A percentile compares a stretch with the other conserved stretches of the same genome.
Conservation (phyloP, 2,329 filamentous ascomycete species). For the Phaeosphaeria sp. region DNA sequence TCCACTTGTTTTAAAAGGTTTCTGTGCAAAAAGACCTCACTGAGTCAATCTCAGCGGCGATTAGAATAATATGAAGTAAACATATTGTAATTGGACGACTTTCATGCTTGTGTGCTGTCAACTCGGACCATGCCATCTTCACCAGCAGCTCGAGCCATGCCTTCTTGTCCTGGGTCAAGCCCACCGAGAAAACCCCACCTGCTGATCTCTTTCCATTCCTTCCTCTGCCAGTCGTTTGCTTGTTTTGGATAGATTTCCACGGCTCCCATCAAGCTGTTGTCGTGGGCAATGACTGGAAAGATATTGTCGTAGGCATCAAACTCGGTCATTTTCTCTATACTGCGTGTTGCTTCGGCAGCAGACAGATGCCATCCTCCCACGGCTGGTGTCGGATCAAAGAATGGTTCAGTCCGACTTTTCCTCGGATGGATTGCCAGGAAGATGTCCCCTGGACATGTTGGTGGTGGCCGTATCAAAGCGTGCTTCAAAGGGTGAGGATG, state of each 20-base stretch:
- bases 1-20: too few species aligned
- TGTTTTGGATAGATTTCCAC: neutral
- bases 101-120: too few species aligned
- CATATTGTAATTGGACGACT: too few species aligned
- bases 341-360: neutral
- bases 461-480: neutral
- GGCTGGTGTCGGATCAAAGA: neutral
- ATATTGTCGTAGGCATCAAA: conserved; percentile 4
- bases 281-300: conserved; percentile 3
- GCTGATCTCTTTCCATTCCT: neutral
- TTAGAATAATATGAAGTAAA: too few species aligned
- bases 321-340: neutral
- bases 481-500: neutral
- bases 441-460: neutral
- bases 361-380: neutral
- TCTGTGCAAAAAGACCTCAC: too few species aligned
- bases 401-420: neutral
- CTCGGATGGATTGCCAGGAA: neutral
- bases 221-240: neutral
- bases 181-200: neutral
- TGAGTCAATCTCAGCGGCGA: too few species aligned
- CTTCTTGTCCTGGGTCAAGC: too few species aligned
- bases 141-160: too few species aligned
- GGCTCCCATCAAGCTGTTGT: neutral
- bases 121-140: too few species aligned